These are phyloP conservation scores for Tetragonia tetragonoides DNA, from an alignment of 148 eudicot genomes.

Conservation along the genomic window DNA sequence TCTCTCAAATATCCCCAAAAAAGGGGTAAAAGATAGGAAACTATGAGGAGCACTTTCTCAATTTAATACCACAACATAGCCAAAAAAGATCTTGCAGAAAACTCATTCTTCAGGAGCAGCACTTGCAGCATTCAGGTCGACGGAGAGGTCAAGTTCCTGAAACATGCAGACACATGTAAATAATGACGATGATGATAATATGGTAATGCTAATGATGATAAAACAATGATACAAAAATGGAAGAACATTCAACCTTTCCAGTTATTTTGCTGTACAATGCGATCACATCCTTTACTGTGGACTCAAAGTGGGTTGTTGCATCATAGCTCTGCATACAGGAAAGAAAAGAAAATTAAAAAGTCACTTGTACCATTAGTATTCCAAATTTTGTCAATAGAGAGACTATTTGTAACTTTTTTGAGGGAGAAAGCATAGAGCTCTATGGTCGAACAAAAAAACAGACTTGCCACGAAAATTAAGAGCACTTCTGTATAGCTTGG, in stretches of 20 bases:
- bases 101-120: slow-evolving; percentile 57
- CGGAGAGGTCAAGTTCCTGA: slow-evolving; percentile 70
- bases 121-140: slow-evolving; percentile 76
- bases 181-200: background rate
- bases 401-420: background rate
- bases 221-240: background rate
- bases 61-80: background rate
- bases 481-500: background rate
- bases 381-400: background rate
- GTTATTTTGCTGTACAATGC: slow-evolving; percentile 67
- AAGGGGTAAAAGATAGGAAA: background rate
- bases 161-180: slow-evolving; percentile 4
- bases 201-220: background rate
- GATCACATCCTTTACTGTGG: slow-evolving; percentile 65
- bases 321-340: slow-evolving; percentile 70
- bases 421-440: background rate
- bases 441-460: background rate
- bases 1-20: slow-evolving; percentile 4
- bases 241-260: slow-evolving; percentile 51
- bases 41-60: slow-evolving; percentile 5
- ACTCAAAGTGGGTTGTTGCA: slow-evolving; percentile 75
- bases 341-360: background rate
- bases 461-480: background rate
- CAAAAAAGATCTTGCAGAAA: background rate
- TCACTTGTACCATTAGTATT: background rate